A percentile compares a stretch with the other conserved stretches of the same genome.
These are phyloP conservation scores for Trametes coccinea DNA, from an alignment of 768 basidiomycete species.

Conservation along the genomic window DNA sequence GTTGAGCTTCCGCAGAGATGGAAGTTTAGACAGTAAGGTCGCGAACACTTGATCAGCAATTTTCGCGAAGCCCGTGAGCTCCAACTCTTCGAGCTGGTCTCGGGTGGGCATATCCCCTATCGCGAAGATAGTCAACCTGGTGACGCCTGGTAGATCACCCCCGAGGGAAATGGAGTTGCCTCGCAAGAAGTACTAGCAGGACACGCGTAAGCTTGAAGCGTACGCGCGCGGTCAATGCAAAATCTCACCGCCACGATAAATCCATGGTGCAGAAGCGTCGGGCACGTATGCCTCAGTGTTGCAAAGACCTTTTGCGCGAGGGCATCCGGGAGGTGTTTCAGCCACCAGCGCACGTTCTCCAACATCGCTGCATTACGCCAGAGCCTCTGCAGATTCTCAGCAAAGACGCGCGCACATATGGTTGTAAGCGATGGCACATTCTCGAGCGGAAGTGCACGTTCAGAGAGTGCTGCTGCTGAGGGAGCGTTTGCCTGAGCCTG, in stretches of 20 bases:
- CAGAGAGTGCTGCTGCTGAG: slow-evolving; percentile 54
- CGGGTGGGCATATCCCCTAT: slow-evolving; percentile 33
- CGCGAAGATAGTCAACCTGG: slow-evolving; percentile 48
- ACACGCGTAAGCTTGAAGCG: not conserved
- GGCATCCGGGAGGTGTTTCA: slow-evolving; percentile 53
- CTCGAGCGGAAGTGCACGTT: slow-evolving; percentile 37
- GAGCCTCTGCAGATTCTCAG: slow-evolving; percentile 43
- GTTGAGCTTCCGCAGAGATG: slow-evolving; percentile 47
- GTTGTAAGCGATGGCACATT: slow-evolving; percentile 47
- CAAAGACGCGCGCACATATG: slow-evolving; percentile 55
- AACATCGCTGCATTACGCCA: slow-evolving; percentile 41
- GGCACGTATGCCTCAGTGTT: slow-evolving; percentile 49
- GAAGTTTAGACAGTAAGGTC: slow-evolving; percentile 45
- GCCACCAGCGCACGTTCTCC: slow-evolving; percentile 39
- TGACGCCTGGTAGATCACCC: slow-evolving; percentile 53
- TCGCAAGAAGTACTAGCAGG: slow-evolving; percentile 55
- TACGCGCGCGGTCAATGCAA: no score
- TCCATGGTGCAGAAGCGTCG: slow-evolving; percentile 52
- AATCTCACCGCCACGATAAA: slow-evolving; percentile 54
- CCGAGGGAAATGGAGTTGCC: slow-evolving; percentile 51
- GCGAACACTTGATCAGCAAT: slow-evolving; percentile 54
- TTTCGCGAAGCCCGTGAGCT: slow-evolving; percentile 53
- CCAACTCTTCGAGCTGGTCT: slow-evolving; percentile 44
- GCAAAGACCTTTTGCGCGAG: slow-evolving; percentile 52
- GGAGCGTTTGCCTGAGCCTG: slow-evolving; percentile 40